phyloP scores from a whole-genome alignment of 2,329 filamentous ascomycete species.

The Trichoderma atroviride region DNA sequence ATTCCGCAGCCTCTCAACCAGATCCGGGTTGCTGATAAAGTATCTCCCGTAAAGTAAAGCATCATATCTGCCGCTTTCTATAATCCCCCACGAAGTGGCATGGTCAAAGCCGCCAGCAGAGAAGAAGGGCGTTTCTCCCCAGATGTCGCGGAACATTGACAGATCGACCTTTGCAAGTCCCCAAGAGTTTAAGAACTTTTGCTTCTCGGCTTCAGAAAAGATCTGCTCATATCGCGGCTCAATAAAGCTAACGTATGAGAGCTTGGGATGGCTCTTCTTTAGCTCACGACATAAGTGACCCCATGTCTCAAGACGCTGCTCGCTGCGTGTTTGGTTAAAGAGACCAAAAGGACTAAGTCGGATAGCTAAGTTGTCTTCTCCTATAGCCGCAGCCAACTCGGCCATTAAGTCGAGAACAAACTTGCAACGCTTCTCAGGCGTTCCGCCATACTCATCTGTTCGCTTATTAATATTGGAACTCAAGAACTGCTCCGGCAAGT shows the following conservation, averaged over 20 bases:
- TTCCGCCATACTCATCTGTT: constrained; percentile 42
- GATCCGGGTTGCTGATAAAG: constrained; percentile 54
- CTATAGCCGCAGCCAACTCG: constrained; percentile 46
- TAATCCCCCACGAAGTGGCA: constrained; percentile 51
- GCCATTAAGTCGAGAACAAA: constrained; percentile 60
- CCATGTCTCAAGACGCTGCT: constrained; percentile 58
- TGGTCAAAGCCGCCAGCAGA: constrained; percentile 58
- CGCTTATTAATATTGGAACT: constrained; percentile 42
- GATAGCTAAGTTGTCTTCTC: constrained; percentile 49
- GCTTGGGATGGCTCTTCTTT: constrained; percentile 46
- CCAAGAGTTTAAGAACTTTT: constrained; percentile 52
- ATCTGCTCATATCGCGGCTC: constrained; percentile 60
- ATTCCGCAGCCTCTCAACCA: constrained; percentile 48
- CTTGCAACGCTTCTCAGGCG: constrained; percentile 42
- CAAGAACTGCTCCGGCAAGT: constrained; percentile 46
- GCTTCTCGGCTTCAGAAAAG: constrained; percentile 51
- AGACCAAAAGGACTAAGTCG: constrained; percentile 53
- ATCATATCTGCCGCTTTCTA: constrained; percentile 49
- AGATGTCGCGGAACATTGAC: constrained; percentile 52
- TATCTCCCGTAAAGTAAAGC: constrained; percentile 51
- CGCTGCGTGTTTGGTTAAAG: constrained; percentile 54
- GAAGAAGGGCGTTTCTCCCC: constrained; percentile 56
- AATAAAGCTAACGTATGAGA: constrained; percentile 60
- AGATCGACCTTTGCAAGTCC: constrained; percentile 50
- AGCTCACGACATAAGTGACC: constrained; percentile 51